Conservation (phyloP, 2,329 filamentous ascomycete species). For the Botrytis fabae region DNA sequence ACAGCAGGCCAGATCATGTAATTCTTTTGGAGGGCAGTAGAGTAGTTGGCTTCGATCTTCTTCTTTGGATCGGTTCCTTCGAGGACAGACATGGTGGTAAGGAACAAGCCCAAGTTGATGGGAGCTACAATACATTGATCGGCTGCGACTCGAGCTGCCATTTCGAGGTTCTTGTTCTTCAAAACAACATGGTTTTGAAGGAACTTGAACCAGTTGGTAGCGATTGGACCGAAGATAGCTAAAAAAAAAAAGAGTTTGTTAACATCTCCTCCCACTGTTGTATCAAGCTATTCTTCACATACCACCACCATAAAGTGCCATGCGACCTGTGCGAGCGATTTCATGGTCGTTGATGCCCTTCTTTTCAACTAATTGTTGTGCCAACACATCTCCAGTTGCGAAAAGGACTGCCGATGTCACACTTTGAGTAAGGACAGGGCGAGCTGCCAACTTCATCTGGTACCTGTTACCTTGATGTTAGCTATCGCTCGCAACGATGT, state of each 20-base stretch:
- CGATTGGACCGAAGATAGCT: slow-evolving; percentile 70
- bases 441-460: slow-evolving; percentile 74
- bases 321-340: slow-evolving; percentile 68
- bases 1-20: slow-evolving; percentile 70
- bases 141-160: slow-evolving; percentile 60
- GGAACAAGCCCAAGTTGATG: slow-evolving; percentile 63
- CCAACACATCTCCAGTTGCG: slow-evolving; percentile 84
- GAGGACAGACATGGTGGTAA: slow-evolving; percentile 67
- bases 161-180: slow-evolving; percentile 57
- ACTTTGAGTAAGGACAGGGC: slow-evolving; percentile 86
- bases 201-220: slow-evolving; percentile 69
- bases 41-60: slow-evolving; percentile 61
- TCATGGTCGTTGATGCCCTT: slow-evolving; percentile 77
- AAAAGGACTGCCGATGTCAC: slow-evolving; percentile 91
- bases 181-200: slow-evolving; percentile 62
- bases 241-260: slow-evolving; percentile 4
- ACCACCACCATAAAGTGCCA: slow-evolving; percentile 76
- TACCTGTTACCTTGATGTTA: slow-evolving; percentile 60
- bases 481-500: slow-evolving; percentile 13
- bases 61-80: slow-evolving; percentile 60
- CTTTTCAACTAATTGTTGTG: slow-evolving; percentile 88
- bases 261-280: background rate
- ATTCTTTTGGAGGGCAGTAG: slow-evolving; percentile 64
- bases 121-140: slow-evolving; percentile 69
- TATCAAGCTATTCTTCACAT: slow-evolving; percentile 1